These are phyloP conservation scores for Bruguiera parviflora DNA, from an alignment of 345 rosid genomes.

Conservation along the genomic window DNA sequence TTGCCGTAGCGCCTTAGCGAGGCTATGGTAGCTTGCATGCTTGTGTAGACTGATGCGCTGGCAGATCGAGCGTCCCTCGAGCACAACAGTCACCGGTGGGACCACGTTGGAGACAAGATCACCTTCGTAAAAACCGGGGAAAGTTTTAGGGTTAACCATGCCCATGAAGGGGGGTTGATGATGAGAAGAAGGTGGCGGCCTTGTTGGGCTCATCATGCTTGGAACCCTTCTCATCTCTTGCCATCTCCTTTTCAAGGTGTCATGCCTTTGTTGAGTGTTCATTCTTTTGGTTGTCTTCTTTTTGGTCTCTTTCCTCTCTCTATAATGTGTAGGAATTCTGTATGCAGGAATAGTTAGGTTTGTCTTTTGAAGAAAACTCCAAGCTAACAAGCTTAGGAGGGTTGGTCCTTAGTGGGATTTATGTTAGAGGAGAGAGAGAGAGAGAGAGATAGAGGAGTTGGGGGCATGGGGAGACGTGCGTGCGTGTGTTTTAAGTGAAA, in stretches of 20 bases:
- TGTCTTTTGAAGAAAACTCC: no score
- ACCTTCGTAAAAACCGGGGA: constrained; percentile 43
- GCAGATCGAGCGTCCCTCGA: constrained; percentile 89
- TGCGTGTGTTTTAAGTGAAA: neutral
- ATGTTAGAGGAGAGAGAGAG: neutral
- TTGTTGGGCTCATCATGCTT: constrained; percentile 11
- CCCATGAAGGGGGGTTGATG: constrained; percentile 16
- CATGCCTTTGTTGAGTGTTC: constrained; percentile 42
- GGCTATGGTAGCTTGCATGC: constrained; percentile 73
- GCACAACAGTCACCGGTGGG: constrained; percentile 80
- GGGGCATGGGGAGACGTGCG: no score
- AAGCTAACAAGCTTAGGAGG: neutral
- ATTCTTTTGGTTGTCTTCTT: constrained; percentile 12
- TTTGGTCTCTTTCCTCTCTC: neutral
- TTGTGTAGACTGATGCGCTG: constrained; percentile 76
- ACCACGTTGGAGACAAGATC: constrained; percentile 62
- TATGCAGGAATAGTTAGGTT: no score
- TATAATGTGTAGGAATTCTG: neutral
- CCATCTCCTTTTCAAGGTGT: constrained; percentile 48
- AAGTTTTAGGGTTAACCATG: neutral
- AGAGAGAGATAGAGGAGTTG: neutral
- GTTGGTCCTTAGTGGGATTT: constrained; percentile 22
- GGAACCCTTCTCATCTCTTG: constrained; percentile 29
- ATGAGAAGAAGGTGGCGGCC: constrained; percentile 20
- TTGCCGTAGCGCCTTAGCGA: constrained; percentile 72